Conservation (phyloP, 768 basidiomycete species). For the Peribolospora baueri region DNA sequence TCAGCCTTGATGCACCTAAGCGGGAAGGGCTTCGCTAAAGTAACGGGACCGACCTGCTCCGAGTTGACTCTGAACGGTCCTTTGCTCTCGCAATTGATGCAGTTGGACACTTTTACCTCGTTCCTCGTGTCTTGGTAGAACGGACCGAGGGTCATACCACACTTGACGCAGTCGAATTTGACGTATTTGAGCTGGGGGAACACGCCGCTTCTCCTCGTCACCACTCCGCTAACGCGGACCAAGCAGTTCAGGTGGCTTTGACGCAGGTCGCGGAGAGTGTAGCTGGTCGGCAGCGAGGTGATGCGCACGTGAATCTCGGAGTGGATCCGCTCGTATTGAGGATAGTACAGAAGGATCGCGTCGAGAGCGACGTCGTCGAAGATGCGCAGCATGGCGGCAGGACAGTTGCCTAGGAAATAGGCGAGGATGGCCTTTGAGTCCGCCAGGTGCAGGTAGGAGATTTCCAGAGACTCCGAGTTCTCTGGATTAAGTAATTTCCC, state of each 20-base stretch:
- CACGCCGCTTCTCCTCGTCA: conserved; percentile 80
- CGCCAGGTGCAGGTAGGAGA: conserved; percentile 86
- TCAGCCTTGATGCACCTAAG: not conserved
- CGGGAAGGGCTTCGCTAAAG: not conserved
- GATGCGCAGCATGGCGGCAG: conserved; percentile 69
- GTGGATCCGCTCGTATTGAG: conserved; percentile 87
- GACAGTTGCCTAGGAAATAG: conserved; percentile 90
- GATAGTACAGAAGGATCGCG: conserved; percentile 85
- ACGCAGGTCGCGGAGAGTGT: conserved; percentile 78
- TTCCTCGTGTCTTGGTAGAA: conserved; percentile 93
- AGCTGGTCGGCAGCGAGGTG: conserved; percentile 68
- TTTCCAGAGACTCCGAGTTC: conserved; percentile 90
- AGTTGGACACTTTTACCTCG: conserved; percentile 84
- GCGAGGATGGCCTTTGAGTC: conserved; percentile 81
- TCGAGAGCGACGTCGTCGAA: conserved; percentile 89
- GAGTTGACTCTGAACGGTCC: conserved; percentile 93
- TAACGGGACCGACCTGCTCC: conserved; percentile 41
- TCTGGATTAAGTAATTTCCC: conserved; percentile 27
- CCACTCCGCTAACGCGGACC: conserved; percentile 83
- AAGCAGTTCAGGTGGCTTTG: conserved; percentile 81
- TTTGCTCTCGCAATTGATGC: conserved; percentile 75
- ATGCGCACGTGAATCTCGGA: conserved; percentile 94
- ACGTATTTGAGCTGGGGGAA: conserved; percentile 99
- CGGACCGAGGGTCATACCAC: conserved; percentile 76
- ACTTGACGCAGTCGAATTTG: conserved; percentile 93